Conservation (phyloP, 768 basidiomycete species). For the Stropharia rugosoannulata region DNA sequence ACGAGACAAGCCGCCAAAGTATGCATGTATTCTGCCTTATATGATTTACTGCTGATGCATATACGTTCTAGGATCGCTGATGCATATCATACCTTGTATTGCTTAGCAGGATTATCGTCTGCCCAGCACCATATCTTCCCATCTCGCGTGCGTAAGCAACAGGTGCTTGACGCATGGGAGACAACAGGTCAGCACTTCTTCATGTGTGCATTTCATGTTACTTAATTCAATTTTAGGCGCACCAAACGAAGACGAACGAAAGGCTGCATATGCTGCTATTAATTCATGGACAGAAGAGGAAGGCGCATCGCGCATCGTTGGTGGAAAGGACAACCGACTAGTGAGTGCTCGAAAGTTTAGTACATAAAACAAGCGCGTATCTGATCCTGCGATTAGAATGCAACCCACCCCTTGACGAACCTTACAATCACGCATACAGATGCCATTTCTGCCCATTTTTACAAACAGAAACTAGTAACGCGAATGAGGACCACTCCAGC, state of each 20-base stretch:
- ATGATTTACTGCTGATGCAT: neutral
- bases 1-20: constrained; percentile 96
- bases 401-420: constrained; percentile 34
- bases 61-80: constrained; percentile 65
- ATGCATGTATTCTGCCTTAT: constrained; percentile 19
- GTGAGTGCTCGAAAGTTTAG: constrained; percentile 13
- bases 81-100: constrained; percentile 93
- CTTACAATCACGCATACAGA: constrained; percentile 37
- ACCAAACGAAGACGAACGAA: constrained; percentile 19
- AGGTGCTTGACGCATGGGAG: constrained; percentile 21
- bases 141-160: constrained; percentile 27
- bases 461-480: constrained; percentile 19
- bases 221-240: constrained; percentile 8
- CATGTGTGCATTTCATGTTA: neutral
- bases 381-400: constrained; percentile 19
- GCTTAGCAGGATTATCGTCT: constrained; percentile 83
- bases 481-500: constrained; percentile 1
- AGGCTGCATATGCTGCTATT: constrained; percentile 19
- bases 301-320: constrained; percentile 25
- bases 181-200: constrained; percentile 7
- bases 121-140: constrained; percentile 80
- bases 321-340: constrained; percentile 26
- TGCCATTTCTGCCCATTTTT: constrained; percentile 27
- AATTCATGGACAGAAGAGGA: constrained; percentile 34
- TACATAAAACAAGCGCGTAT: neutral